Evolutionary conservation across 306 rosid species (phyloP), one percentile per base, ranked within the genome.

Genomic region (Cajanus cajan): DNA sequence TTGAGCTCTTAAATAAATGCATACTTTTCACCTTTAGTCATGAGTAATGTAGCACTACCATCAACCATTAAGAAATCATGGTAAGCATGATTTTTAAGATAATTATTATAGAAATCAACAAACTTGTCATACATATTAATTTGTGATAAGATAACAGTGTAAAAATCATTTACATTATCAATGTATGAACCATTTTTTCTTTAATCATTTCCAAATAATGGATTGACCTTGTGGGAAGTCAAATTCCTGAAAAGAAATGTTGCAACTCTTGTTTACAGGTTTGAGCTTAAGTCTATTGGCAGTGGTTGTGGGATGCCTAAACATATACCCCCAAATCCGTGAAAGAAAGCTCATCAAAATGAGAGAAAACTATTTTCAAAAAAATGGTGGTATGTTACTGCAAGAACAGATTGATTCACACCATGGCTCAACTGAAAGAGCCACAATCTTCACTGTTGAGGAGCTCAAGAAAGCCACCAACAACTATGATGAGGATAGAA

Each of bases 401-500:
- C 37, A 57, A 22, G 39, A 41, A 57, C 15, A 14, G 12, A 40
- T 73, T 57, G 41, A 41, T 4, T 7, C 39, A 14, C 40, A 39
- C 45, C 19, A 22, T 19, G 68, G 41, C n/a, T 71, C 76, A 33
- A 31, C 11, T 11, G 76, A 50, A 18, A 71, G 76, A 31, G 78
- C 67, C 54, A 61, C 16, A 66, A 39, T 66, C 25, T 77, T 77
- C 63, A 77, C 75, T 5, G 13, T 36, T 16, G 16, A 37, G 48
- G 71, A 64, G 71, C 71, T 64, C 2, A 64, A 64, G 71, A 64
- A 16, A 64, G 90, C 88, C 0, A 84, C 85, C 11, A 59, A 78
- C 52, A 75, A 84, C 33, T 87, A 70, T 4, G 44, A 78, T 14
- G 54, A 81, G 2, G 69, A 18, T 2, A 52, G 78, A 44, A 33